Percentiles rank a stretch among this genome's conserved stretches.
phyloP scores from a whole-genome alignment of 2,329 filamentous ascomycete species.

The Fusarium multiceps region DNA sequence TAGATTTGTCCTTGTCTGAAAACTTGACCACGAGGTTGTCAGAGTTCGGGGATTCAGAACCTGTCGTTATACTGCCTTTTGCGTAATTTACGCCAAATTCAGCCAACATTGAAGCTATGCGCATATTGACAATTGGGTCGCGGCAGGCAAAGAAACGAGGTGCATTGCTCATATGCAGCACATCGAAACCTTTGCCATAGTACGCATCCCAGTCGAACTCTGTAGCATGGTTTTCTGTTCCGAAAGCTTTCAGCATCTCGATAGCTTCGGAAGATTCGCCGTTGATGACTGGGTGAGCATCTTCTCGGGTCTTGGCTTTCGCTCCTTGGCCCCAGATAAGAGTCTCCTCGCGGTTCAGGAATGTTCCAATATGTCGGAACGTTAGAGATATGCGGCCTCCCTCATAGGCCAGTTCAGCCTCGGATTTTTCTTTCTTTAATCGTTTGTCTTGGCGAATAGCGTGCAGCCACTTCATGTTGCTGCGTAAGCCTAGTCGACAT shows the following conservation, averaged over 20 bases:
- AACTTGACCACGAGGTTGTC: slow-evolving; percentile 57
- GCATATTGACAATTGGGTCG: slow-evolving; percentile 61
- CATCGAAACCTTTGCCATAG: slow-evolving; percentile 88
- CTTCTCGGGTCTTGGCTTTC: slow-evolving; percentile 69
- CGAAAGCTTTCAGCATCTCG: slow-evolving; percentile 81
- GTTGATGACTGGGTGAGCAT: slow-evolving; percentile 74
- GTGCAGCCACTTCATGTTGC: slow-evolving; percentile 91
- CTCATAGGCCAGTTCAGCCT: slow-evolving; percentile 75
- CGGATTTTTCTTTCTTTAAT: slow-evolving; percentile 71
- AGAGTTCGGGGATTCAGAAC: slow-evolving; percentile 10
- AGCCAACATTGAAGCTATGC: slow-evolving; percentile 62
- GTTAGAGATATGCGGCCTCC: slow-evolving; percentile 91
- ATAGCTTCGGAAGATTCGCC: slow-evolving; percentile 74
- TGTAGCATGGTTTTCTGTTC: slow-evolving; percentile 80
- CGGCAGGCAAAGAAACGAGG: slow-evolving; percentile 63
- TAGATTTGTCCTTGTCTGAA: slow-evolving; percentile 66
- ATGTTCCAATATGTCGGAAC: slow-evolving; percentile 90
- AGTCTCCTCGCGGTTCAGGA: slow-evolving; percentile 71
- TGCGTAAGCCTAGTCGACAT: slow-evolving; percentile 81
- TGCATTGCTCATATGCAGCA: slow-evolving; percentile 72
- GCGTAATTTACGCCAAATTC: slow-evolving; percentile 61
- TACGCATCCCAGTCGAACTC: slow-evolving; percentile 78
- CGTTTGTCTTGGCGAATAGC: slow-evolving; percentile 92
- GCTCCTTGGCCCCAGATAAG: slow-evolving; percentile 95
- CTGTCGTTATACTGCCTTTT: slow-evolving; percentile 55